Evolutionary conservation across 352 stramenopile species (phyloP).

Genomic region (Peronospora belbahrii): DNA sequence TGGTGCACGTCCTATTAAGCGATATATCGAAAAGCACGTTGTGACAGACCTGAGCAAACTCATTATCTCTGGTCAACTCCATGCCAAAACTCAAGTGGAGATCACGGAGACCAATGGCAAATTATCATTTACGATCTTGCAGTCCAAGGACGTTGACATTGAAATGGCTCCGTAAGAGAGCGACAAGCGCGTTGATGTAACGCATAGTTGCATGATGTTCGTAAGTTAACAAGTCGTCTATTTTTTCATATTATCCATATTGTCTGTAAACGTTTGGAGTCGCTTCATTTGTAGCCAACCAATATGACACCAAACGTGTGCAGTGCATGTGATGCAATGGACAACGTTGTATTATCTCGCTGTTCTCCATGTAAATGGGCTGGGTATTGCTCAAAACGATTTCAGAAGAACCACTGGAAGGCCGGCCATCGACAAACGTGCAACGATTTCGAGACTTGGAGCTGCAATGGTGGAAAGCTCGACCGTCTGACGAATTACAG

Average conservation of each 20-base stretch:
- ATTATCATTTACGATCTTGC: slow-evolving; percentile 42
- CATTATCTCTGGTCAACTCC: slow-evolving; percentile 46
- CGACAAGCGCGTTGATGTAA: slow-evolving; percentile 84
- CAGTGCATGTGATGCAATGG: too few relatives aligned
- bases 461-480: slow-evolving; percentile 24
- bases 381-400: slow-evolving; percentile 55
- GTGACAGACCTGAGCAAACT: slow-evolving; percentile 85
- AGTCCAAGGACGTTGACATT: slow-evolving; percentile 31
- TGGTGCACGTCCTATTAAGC: slow-evolving; percentile 92
- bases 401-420: slow-evolving; percentile 43
- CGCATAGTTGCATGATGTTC: too few relatives aligned
- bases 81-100: slow-evolving; percentile 60
- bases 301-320: too few relatives aligned
- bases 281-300: slow-evolving; percentile 74
- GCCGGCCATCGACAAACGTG: slow-evolving; percentile 42
- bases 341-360: too few relatives aligned
- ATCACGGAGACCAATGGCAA: slow-evolving; percentile 40
- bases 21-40: slow-evolving; percentile 92
- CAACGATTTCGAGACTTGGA: slow-evolving; percentile 27
- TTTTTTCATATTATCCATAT: too few relatives aligned
- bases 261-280: too few relatives aligned
- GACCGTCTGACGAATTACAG: slow-evolving; percentile 19
- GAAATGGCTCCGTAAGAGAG: slow-evolving; percentile 23
- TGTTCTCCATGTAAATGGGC: slow-evolving; percentile 50
- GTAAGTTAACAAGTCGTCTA: too few relatives aligned